phyloP scores from a whole-genome alignment of 768 basidiomycete genomes.

The Mycena galericulata region DNA sequence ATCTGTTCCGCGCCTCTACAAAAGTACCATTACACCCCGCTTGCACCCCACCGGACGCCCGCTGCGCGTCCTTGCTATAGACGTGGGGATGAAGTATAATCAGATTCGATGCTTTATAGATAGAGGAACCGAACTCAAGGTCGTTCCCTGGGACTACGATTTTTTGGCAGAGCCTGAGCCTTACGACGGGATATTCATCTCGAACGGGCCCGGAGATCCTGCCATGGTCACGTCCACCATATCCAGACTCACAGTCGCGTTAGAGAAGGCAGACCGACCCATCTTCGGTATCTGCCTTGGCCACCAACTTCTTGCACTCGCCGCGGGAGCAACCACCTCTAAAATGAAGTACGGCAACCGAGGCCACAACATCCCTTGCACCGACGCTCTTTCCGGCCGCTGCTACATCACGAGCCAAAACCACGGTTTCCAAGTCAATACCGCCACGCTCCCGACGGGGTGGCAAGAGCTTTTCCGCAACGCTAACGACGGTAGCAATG shows the following conservation, averaged over 20 bases:
- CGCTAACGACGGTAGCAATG: constrained; percentile 97
- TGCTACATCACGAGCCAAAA: constrained; percentile 99
- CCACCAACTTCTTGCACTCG: constrained; percentile 95
- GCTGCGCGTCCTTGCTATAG: constrained; percentile 89
- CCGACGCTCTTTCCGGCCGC: constrained; percentile 90
- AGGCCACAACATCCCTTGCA: constrained; percentile 98
- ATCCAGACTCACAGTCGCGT: constrained; percentile 69
- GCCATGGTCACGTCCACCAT: constrained; percentile 84
- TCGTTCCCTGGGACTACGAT: constrained; percentile 98
- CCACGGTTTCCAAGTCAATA: constrained; percentile 97
- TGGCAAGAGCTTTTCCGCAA: constrained; percentile 98
- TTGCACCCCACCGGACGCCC: constrained; percentile 84
- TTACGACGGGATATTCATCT: constrained; percentile 95
- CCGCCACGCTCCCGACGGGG: constrained; percentile 76
- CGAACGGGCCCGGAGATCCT: constrained; percentile 98
- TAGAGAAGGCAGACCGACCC: constrained; percentile 82
- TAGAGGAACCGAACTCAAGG: constrained; percentile 95
- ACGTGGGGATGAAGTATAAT: constrained; percentile 99
- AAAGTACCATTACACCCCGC: constrained; percentile 64
- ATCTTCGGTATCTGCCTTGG: constrained; percentile 99
- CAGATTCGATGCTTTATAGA: constrained; percentile 96
- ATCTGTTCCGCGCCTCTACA: constrained; percentile 73
- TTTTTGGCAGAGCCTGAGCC: constrained; percentile 82
- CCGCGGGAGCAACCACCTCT: constrained; percentile 92
- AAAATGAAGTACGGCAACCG: constrained; percentile 99